Evolutionary conservation across 2,329 filamentous ascomycete species (phyloP).

Genomic region (Alternaria infectoria): DNA sequence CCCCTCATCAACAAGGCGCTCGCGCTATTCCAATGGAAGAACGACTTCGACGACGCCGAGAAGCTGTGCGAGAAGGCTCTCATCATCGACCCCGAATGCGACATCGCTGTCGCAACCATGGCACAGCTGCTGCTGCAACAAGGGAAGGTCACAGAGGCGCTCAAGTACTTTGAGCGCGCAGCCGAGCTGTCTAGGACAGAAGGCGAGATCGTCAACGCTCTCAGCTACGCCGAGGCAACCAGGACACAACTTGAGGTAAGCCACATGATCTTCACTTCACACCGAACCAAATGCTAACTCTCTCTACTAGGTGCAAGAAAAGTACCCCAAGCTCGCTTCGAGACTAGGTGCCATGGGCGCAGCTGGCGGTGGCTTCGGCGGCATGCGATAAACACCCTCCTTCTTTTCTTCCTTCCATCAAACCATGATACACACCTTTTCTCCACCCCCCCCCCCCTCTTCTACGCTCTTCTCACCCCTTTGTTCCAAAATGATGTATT

Average conservation of each 20-base stretch:
- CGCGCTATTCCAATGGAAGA: slow-evolving; percentile 97
- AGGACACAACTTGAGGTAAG: slow-evolving; percentile 82
- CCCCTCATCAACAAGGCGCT: slow-evolving; percentile 98
- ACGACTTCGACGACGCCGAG: slow-evolving; percentile 93
- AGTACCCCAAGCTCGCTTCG: slow-evolving; percentile 59
- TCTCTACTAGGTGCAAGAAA: slow-evolving; percentile 54
- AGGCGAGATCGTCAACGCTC: slow-evolving; percentile 92
- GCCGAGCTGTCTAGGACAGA: slow-evolving; percentile 94
- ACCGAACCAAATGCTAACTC: background rate
- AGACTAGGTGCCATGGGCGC: slow-evolving; percentile 56
- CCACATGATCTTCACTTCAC: background rate
- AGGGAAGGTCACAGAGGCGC: slow-evolving; percentile 92
- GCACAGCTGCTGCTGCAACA: slow-evolving; percentile 96
- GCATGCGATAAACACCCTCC: slow-evolving; percentile 38
- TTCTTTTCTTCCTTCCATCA: background rate
- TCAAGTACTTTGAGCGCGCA: slow-evolving; percentile 96
- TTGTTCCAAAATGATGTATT: slow-evolving; percentile 10
- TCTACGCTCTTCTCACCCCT: background rate
- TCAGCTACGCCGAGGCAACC: slow-evolving; percentile 96
- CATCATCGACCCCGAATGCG: slow-evolving; percentile 97
- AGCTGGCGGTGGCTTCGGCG: slow-evolving; percentile 34
- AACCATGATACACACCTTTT: background rate
- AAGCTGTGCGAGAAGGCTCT: slow-evolving; percentile 96
- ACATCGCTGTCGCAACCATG: slow-evolving; percentile 98
- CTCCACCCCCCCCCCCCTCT: background rate